A percentile compares a stretch with the other conserved stretches of the same genome.
Evolutionary conservation across 2,329 filamentous ascomycete genomes (phyloP).

Genomic region (Aspergillus nomiae): DNA sequence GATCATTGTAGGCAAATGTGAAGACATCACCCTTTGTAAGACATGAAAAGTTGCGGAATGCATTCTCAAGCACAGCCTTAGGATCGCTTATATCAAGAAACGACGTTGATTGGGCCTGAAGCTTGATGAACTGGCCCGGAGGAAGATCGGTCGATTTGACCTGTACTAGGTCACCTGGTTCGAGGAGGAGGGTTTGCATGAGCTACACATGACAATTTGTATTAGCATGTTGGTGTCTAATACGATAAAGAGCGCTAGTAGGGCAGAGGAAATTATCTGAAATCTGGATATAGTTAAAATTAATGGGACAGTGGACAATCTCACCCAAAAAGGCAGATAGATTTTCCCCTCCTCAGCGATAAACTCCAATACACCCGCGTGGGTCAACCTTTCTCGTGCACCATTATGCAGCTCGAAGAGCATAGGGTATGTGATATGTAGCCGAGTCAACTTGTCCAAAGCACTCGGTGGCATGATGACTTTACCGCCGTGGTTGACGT

Average conservation of each 20-base stretch:
- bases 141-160: constrained; percentile 93
- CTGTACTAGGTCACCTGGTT: constrained; percentile 92
- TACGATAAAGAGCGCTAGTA: not conserved
- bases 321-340: constrained; percentile 92
- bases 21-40: constrained; percentile 93
- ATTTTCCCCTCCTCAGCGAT: constrained; percentile 96
- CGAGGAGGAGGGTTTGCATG: constrained; percentile 87
- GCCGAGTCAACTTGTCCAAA: constrained; percentile 90
- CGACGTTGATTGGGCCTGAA: constrained; percentile 88
- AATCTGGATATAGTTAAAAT: not conserved
- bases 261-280: not conserved
- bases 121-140: constrained; percentile 88
- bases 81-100: constrained; percentile 98
- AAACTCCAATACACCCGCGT: constrained; percentile 95
- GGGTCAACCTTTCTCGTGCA: constrained; percentile 74
- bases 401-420: constrained; percentile 96
- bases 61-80: constrained; percentile 94
- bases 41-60: constrained; percentile 93
- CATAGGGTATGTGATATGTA: constrained; percentile 97
- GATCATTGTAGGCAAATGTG: constrained; percentile 95
- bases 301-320: constrained; percentile 22
- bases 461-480: constrained; percentile 96
- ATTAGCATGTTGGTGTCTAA: constrained; percentile 6
- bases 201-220: constrained; percentile 57
- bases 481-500: constrained; percentile 95